phyloP scores from a whole-genome alignment of 164 flowering plant species.

The Aristolochia fimbriata region DNA sequence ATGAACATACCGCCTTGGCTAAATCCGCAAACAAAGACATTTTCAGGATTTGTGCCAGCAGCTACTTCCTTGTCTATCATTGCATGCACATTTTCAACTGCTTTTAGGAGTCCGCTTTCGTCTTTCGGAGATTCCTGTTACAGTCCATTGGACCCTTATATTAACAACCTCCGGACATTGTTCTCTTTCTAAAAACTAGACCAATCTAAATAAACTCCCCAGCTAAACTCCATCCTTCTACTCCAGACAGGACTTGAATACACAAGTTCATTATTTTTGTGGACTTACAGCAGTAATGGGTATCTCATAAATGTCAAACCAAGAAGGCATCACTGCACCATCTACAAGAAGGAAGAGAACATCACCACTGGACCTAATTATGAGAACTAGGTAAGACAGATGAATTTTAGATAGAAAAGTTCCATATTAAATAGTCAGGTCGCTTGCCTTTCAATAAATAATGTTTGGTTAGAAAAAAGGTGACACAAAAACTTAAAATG shows the following conservation, averaged over 20 bases:
- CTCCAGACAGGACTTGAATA: background rate
- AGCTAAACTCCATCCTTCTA: background rate
- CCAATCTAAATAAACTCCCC: too few species aligned
- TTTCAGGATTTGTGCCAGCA: slow-evolving; percentile 64
- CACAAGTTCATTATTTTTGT: background rate
- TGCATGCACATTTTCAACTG: slow-evolving; percentile 75
- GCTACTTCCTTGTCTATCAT: slow-evolving; percentile 87
- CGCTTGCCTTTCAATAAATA: background rate
- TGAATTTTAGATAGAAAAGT: background rate
- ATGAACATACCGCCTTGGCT: slow-evolving; percentile 89
- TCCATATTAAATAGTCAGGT: background rate
- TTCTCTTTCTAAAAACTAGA: too few species aligned
- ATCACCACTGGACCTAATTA: background rate
- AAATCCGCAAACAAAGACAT: slow-evolving; percentile 86
- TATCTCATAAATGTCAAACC: slow-evolving; percentile 93
- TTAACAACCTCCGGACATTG: background rate
- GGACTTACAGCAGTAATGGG: slow-evolving; percentile 65
- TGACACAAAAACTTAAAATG: background rate
- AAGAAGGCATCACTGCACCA: slow-evolving; percentile 90
- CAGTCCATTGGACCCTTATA: background rate
- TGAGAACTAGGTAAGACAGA: background rate
- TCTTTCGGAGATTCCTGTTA: slow-evolving; percentile 76
- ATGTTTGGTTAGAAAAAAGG: background rate
- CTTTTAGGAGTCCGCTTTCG: slow-evolving; percentile 58
- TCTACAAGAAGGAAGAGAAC: slow-evolving; percentile 35